phyloP scores from a whole-genome alignment of 805 yeast species.

The Candida adriatica region DNA sequence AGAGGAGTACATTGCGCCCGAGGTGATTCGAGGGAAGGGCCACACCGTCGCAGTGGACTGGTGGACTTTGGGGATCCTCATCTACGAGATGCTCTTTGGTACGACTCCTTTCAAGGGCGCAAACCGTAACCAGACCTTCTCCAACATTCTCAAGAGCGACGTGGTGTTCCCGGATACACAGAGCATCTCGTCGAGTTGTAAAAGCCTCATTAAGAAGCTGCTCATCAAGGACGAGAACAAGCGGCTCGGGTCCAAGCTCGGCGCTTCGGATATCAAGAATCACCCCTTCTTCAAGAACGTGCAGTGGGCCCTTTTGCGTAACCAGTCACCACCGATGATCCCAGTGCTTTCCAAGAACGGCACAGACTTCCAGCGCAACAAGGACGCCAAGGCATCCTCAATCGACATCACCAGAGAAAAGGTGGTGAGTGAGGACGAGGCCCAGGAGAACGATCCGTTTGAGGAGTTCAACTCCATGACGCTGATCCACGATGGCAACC shows the following conservation, averaged over 20 bases:
- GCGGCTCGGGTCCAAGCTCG: constrained; percentile 84
- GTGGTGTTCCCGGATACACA: constrained; percentile 70
- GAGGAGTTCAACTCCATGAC: constrained; percentile 82
- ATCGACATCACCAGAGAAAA: constrained; percentile 26
- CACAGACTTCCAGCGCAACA: constrained; percentile 39
- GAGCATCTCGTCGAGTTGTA: constrained; percentile 67
- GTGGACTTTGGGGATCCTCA: constrained; percentile 96
- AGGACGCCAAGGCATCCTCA: constrained; percentile 16
- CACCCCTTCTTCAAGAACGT: constrained; percentile 88
- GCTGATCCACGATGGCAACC: constrained; percentile 61
- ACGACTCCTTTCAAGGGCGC: constrained; percentile 95
- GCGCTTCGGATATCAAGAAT: constrained; percentile 89
- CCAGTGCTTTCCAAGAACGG: constrained; percentile 63
- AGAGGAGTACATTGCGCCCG: constrained; percentile 98
- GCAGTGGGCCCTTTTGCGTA: constrained; percentile 92
- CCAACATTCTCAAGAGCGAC: constrained; percentile 78
- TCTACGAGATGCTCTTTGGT: constrained; percentile 93
- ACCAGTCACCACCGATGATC: constrained; percentile 92
- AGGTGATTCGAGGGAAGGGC: constrained; percentile 93
- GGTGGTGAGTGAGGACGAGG: constrained; percentile 17
- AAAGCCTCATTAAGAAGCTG: constrained; percentile 70
- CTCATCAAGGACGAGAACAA: constrained; percentile 84
- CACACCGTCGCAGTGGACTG: constrained; percentile 98
- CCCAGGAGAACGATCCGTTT: constrained; percentile 56
- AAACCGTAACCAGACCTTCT: constrained; percentile 82